phyloP scores from a whole-genome alignment of 257 asterid species.

The Avicennia marina region DNA sequence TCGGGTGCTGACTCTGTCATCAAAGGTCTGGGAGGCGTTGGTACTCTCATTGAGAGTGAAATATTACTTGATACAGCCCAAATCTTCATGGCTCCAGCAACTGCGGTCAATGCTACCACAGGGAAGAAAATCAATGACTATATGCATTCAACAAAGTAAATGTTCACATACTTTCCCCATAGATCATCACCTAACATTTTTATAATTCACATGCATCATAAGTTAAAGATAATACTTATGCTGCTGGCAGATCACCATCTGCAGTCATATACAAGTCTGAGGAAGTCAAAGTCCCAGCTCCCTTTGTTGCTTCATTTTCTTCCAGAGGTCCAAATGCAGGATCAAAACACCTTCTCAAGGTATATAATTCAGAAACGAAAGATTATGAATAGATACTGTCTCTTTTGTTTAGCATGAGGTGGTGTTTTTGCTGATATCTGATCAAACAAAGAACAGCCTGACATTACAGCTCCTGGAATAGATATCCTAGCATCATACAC shows the following conservation, averaged over 20 bases:
- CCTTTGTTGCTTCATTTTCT: slow-evolving; percentile 77
- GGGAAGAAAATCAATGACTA: slow-evolving; percentile 52
- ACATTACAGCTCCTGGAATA: slow-evolving; percentile 87
- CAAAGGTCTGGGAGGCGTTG: slow-evolving; percentile 73
- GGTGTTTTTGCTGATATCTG: background rate
- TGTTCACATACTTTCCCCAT: background rate
- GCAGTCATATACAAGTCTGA: slow-evolving; percentile 62
- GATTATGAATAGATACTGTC: too few relatives aligned
- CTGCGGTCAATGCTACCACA: slow-evolving; percentile 45
- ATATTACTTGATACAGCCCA: slow-evolving; percentile 56
- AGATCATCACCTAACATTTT: background rate
- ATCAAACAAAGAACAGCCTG: slow-evolving; percentile 55
- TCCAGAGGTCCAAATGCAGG: slow-evolving; percentile 84
- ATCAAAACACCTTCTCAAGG: slow-evolving; percentile 64
- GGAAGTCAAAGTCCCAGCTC: slow-evolving; percentile 65
- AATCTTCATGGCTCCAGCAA: slow-evolving; percentile 77
- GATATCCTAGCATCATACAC: slow-evolving; percentile 85
- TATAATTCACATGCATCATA: too few relatives aligned
- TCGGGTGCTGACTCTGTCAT: slow-evolving; percentile 73
- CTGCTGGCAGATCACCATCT: slow-evolving; percentile 55
- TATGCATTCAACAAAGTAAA: slow-evolving; percentile 56
- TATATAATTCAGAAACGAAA: slow-evolving; percentile 19
- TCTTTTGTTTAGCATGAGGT: too few relatives aligned
- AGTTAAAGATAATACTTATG: too few relatives aligned
- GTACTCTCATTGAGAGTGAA: slow-evolving; percentile 57